Percentiles rank a stretch among this genome's conserved stretches.
These are phyloP conservation scores for Psidium guajava DNA, from an alignment of 345 rosid genomes.

Conservation along the genomic window DNA sequence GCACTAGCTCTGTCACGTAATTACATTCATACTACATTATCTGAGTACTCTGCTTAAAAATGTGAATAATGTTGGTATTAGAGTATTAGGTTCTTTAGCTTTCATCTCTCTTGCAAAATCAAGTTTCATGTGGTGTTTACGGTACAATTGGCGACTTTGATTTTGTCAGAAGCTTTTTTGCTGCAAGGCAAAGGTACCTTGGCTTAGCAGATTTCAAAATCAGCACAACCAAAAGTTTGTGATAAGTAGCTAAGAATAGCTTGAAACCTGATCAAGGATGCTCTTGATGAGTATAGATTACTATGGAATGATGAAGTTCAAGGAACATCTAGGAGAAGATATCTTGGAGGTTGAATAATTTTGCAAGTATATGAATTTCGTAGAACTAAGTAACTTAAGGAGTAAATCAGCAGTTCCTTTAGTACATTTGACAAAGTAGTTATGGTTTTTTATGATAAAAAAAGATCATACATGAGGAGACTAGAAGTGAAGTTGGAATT, in stretches of 20 bases:
- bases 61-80: background rate
- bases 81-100: background rate
- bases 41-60: background rate
- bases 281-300: background rate
- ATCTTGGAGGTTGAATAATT: background rate
- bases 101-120: background rate
- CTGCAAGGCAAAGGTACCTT: background rate
- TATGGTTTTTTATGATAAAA: background rate
- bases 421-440: background rate
- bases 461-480: background rate
- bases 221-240: background rate
- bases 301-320: background rate
- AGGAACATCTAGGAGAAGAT: background rate
- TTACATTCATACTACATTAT: background rate
- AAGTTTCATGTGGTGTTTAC: background rate
- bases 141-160: background rate
- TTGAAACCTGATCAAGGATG: background rate
- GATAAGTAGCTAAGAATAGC: background rate
- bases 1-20: background rate
- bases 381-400: background rate
- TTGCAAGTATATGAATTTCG: background rate
- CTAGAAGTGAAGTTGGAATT: background rate
- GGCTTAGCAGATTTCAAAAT: background rate
- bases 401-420: background rate
- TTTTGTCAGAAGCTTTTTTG: background rate